Base-by-base conservation (phyloP, 2,329 filamentous ascomycete species). In the Ceratocystis lukuohia region DNA sequence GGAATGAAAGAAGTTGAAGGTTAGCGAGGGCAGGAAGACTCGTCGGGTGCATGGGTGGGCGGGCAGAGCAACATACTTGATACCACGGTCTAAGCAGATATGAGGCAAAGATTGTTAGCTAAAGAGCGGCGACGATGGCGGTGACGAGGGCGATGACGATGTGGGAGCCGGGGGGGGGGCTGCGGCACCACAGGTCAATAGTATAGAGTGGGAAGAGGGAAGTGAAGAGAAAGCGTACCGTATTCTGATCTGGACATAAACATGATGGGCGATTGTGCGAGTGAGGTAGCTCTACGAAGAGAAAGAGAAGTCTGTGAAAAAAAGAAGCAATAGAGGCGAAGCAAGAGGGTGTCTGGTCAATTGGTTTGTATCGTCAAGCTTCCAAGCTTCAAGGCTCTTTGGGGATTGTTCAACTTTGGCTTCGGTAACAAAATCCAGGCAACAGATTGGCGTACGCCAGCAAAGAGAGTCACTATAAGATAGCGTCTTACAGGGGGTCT, bases 171-270 rank as follows among this genome's bases (percentile, higher is more conserved):
- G 53, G 53, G 50, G 20, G 25, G 2, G 28, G 28, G 37, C 37
- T 12, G 3, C 37, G 37, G 10, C 37, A 41, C 37, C 37, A 3
- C 30, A 7, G 30, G 30, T 33, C 6, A 33, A 33, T 33, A 33
- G 30, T 6, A 37, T 8, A 8, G 33, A 10, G 33, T 8, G 8
- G 33, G 33, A 33, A 37, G 33, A 37, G 33, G 33, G 7, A 37
- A 37, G 33, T 37, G 37, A 41, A 12, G 37, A 41, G 37, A 12
- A 41, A 41, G 37, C 53, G 28, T 84, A 94, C 93, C 94, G 82
- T 99, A 99, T 93, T 99, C 94, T 76, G 93, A 97, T 81, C 94
- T 90, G 84, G 94, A 92, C 85, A 99, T 97, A 85, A 99, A 99
- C 94, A 96, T 96, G 74, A 80, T 91, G 84, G 66, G 25, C 33